These are phyloP conservation scores for Aspergillus oerlinghausenensis DNA, from an alignment of 2,329 filamentous ascomycete species.

Conservation along the genomic window DNA sequence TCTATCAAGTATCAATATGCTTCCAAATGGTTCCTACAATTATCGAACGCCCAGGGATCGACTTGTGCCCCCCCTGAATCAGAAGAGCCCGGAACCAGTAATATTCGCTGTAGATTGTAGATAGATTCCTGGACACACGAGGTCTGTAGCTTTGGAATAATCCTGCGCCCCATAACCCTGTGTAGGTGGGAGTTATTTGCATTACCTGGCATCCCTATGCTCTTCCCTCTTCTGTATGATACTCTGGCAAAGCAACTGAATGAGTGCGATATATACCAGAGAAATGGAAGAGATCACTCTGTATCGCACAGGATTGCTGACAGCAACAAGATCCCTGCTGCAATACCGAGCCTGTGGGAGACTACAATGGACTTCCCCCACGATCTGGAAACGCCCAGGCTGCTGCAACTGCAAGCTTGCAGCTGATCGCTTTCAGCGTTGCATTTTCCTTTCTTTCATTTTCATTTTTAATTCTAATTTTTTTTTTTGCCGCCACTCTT, in stretches of 20 bases:
- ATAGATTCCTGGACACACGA: background rate
- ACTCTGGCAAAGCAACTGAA: slow-evolving; percentile 10
- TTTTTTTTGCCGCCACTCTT: no score
- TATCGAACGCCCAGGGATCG: background rate
- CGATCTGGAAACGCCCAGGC: slow-evolving; percentile 21
- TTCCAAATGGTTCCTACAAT: background rate
- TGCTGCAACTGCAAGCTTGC: slow-evolving; percentile 4
- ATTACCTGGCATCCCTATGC: background rate
- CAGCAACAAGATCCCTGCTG: slow-evolving; percentile 8
- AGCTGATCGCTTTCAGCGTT: background rate
- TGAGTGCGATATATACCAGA: background rate
- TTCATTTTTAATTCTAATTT: no score
- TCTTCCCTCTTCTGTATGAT: background rate
- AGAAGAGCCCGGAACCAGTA: background rate
- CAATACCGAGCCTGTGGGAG: slow-evolving; percentile 15
- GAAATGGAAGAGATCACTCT: background rate
- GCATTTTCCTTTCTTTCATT: no score
- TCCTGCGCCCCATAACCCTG: no score
- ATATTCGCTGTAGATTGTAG: background rate
- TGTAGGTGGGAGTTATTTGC: no score
- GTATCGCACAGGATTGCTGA: slow-evolving; percentile 11
- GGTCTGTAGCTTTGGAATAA: no score
- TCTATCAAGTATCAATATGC: background rate
- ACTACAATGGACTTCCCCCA: slow-evolving; percentile 15
- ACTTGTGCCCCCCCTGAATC: background rate